Evolutionary conservation across 176 grass and related monocot species (phyloP), one percentile per base, ranked within the genome.

Genomic region (Guadua angustifolia): DNA sequence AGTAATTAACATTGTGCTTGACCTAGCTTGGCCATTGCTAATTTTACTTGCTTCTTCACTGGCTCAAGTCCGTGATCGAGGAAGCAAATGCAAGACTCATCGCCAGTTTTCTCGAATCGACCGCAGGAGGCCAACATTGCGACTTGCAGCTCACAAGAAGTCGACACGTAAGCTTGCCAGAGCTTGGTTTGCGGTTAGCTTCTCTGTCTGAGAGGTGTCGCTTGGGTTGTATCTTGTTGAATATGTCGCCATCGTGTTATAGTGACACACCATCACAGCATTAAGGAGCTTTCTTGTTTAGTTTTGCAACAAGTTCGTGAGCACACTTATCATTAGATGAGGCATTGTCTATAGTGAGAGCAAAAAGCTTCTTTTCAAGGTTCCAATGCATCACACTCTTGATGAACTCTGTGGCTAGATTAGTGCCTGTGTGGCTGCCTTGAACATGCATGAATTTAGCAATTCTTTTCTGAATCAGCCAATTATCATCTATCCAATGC

Each of bases 61-160:
- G 57, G 59, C 50, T 79, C 68, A 82, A 98, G 96, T 77, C 96
- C 91, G 1, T 95, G n/a, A 98, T 66, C 96, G 91, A 92, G 82
- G 83, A 95, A 91, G 86, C 96, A 94, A 75, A 89, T 95, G 83
- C 96, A 98, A 98, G 87, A 89, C 73, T 72, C 93, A 98, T 79
- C 95, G 95, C 53, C 95, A 95, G 87, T 83, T 98, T 16, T 87
- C 83, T 7, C 93, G 95, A 42, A 83, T 98, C 3, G 93, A 98
- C 38, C 49, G 96, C 44, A 98, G 90, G 93, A 98, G 87, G 79
- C 91, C 19, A 91, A 95, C 85, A 95, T 95, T 64, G 69, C 87
- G 96, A 32, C 92, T 86, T 32, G 91, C 93, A 61, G 76, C 89
- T 73, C 79, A 92, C 96, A 58, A 87, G 93, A 66, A 88, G 73